Conservation (phyloP, 2,329 filamentous ascomycete species). For the Cryphonectria naterciae region DNA sequence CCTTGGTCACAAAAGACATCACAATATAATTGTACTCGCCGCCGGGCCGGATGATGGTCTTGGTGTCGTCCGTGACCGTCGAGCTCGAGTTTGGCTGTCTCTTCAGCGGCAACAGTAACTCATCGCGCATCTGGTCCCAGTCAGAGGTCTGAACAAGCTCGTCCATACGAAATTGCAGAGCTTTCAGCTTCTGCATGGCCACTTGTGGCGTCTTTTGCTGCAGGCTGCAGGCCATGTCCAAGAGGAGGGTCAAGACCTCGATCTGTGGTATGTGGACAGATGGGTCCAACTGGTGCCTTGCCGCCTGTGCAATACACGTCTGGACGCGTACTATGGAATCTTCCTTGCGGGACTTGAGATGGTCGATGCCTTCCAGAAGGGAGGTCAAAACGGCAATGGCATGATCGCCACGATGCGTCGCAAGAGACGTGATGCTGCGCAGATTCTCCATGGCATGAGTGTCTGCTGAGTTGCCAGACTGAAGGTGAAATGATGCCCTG, state of each 20-base stretch:
- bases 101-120: conserved; percentile 60
- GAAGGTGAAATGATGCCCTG: conserved; percentile 70
- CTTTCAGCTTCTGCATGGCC: conserved; percentile 62
- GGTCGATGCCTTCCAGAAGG: conserved; percentile 70
- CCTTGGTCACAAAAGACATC: conserved; percentile 63
- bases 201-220: conserved; percentile 63
- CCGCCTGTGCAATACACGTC: conserved; percentile 72
- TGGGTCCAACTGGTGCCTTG: conserved; percentile 70
- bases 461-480: conserved; percentile 64
- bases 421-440: conserved; percentile 63
- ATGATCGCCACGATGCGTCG: conserved; percentile 63
- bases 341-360: conserved; percentile 65
- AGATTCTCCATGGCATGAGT: conserved; percentile 69
- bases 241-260: conserved; percentile 65
- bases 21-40: conserved; percentile 58
- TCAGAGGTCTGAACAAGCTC: conserved; percentile 49
- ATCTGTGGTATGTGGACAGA: conserved; percentile 69
- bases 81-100: conserved; percentile 52
- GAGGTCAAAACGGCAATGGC: conserved; percentile 69
- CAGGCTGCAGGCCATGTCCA: conserved; percentile 73
- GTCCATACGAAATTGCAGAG: conserved; percentile 66
- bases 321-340: conserved; percentile 74
- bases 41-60: conserved; percentile 56
- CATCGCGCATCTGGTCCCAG: conserved; percentile 52
- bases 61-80: conserved; percentile 62